Evolutionary conservation across 202 grass and related monocot genomes (phyloP).

Genomic region (Tripidium arundinaceum): DNA sequence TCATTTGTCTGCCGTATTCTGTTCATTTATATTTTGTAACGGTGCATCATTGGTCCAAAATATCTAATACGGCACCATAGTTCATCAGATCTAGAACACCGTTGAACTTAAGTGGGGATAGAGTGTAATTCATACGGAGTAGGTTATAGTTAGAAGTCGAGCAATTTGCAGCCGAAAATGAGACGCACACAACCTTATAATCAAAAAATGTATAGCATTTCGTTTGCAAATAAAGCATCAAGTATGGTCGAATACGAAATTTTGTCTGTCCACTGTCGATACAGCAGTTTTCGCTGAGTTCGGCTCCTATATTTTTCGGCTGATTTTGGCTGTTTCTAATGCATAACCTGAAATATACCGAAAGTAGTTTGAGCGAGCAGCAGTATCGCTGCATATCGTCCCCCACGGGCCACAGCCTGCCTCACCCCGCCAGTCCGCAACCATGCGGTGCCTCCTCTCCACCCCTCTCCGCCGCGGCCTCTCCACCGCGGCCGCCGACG

Average conservation of each 20-base stretch:
- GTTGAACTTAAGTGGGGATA: too few species aligned
- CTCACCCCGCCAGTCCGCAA: background rate
- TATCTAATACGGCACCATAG: background rate
- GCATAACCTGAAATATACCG: too few species aligned
- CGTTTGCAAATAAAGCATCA: background rate
- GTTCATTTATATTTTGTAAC: background rate
- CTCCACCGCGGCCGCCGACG: constrained; percentile 32
- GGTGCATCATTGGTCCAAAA: background rate
- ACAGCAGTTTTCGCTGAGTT: background rate
- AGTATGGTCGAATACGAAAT: background rate
- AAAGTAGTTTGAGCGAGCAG: too few species aligned
- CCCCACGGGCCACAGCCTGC: background rate
- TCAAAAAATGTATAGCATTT: background rate
- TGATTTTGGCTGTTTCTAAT: too few species aligned
- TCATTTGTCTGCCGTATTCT: too few species aligned
- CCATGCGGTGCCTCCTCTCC: constrained; percentile 26
- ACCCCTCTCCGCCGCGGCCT: background rate
- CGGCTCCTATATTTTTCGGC: too few species aligned
- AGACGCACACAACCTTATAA: background rate
- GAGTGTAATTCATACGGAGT: too few species aligned
- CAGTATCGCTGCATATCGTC: background rate
- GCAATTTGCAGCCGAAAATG: background rate
- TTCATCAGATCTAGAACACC: too few species aligned
- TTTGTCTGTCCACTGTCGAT: background rate
- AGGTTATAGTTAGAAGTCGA: background rate